Evolutionary conservation across 768 basidiomycete species (phyloP), one percentile per base, ranked within the genome.

Genomic region (Naganishia kalamii): DNA sequence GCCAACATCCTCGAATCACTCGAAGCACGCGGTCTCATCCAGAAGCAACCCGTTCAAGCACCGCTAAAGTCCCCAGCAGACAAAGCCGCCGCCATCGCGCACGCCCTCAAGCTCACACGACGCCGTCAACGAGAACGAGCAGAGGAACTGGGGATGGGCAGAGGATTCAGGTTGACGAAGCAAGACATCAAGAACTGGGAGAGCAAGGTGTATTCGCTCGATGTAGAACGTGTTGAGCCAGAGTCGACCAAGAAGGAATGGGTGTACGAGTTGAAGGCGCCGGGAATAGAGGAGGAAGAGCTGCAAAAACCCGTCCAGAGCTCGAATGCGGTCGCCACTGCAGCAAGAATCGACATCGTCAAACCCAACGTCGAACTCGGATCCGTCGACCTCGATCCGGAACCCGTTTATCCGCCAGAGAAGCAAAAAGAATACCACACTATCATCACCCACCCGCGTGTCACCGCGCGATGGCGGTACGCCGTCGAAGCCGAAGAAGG

Each of bases 21-120:
- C 15, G 74, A 73, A 65, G 60, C 49, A 7, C 70, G 66, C 46
- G 65, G 66, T 7, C 65, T 75, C 43, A 67, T 75, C 27, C 68
- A 68, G 33, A 72, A 70, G 57, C 43, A 57, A 12, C 33, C 40
- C 1, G 37, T 62, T 6, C 40, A 57, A 13, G 37, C 66, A 23
- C 72, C 74, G 0, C 63, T 70, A 35, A 64, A 63, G 23, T 67
- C 63, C 23, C 68, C 67, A 6, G 66, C 68, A 51, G 74, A 75
- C 32, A 44, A 57, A 21, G 57, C 68, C 60, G 71, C 62, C 30
- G 73, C 73, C 7, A 50, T 66, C 1, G 46, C 51, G 11, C 59
- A 60, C 23, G 71, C 73, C 8, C 51, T 61, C 61, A 59, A 54
- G 48, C 44, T 67, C 23, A 71, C 65, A 12, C 62, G 66, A 6